Evolutionary conservation across 163 green algal species (phyloP).

Genomic region (Volvox carteri): DNA sequence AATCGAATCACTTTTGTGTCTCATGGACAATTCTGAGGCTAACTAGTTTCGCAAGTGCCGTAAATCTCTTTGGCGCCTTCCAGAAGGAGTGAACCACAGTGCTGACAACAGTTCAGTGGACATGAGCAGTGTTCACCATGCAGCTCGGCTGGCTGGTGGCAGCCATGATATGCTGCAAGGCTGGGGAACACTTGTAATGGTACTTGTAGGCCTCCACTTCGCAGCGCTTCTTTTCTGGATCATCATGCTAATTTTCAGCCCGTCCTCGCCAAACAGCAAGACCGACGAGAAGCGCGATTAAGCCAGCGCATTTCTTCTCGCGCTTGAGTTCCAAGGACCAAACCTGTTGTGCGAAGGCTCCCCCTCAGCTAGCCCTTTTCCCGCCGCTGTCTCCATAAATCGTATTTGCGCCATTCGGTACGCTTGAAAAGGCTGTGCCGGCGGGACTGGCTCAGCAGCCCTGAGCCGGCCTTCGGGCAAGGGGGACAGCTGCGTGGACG

Average conservation of each 20-base stretch:
- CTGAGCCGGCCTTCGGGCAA: too few species aligned
- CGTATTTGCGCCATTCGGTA: too few species aligned
- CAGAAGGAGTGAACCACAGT: background rate
- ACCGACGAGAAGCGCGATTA: slow-evolving; percentile 48
- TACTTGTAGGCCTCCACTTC: slow-evolving; percentile 35
- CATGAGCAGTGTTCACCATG: slow-evolving; percentile 49
- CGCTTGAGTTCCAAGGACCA: background rate
- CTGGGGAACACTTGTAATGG: slow-evolving; percentile 29
- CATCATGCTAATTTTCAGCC: background rate
- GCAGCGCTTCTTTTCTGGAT: slow-evolving; percentile 38
- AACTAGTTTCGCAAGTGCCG: too few species aligned
- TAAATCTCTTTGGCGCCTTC: too few species aligned
- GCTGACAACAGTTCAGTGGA: background rate
- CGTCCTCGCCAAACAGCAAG: slow-evolving; percentile 5
- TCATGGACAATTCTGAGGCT: too few species aligned
- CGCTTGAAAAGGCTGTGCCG: too few species aligned
- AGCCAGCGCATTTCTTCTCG: background rate
- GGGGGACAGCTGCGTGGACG: too few species aligned
- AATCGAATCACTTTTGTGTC: too few species aligned
- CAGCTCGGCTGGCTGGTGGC: slow-evolving; percentile 6
- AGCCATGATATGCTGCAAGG: slow-evolving; percentile 23
- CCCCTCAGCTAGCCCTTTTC: too few species aligned
- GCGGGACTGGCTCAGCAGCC: too few species aligned
- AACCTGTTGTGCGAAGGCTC: too few species aligned
- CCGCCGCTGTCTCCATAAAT: too few species aligned